Evolutionary conservation across 2,329 filamentous ascomycete genomes (phyloP).

Genomic region (Akanthomyces lecanii): DNA sequence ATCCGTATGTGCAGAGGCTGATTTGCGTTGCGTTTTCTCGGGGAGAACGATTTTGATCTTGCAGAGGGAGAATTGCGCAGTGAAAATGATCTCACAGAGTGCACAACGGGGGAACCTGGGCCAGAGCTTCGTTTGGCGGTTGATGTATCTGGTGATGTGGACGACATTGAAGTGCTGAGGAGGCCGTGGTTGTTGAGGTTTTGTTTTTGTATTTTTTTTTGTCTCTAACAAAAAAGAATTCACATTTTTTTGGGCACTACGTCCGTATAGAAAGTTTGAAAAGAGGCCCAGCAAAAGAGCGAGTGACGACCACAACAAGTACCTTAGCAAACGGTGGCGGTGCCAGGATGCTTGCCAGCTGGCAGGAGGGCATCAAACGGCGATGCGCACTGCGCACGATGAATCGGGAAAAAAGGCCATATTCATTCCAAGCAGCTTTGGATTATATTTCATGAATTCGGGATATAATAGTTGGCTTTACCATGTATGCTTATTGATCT

Average conservation of each 20-base stretch:
- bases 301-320: not conserved
- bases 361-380: not conserved
- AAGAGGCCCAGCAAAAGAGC: not conserved
- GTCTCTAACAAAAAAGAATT: not conserved
- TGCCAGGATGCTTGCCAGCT: not conserved
- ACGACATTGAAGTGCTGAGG: not conserved
- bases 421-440: too few species aligned
- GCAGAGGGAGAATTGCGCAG: slow-evolving; percentile 6
- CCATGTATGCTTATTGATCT: too few species aligned
- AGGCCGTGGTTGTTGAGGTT: not conserved
- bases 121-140: not conserved
- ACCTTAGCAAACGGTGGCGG: slow-evolving; percentile 1
- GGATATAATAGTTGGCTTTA: too few species aligned
- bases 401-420: not conserved
- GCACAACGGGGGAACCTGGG: not conserved
- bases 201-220: not conserved
- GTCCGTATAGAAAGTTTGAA: not conserved
- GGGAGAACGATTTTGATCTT: slow-evolving; percentile 34
- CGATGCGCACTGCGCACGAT: not conserved
- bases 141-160: not conserved
- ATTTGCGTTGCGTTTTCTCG: slow-evolving; percentile 30
- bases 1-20: slow-evolving; percentile 44
- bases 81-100: slow-evolving; percentile 6
- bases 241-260: too few species aligned
- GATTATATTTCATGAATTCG: too few species aligned